Evolutionary conservation across 2,329 filamentous ascomycete genomes (phyloP), one percentile per base, ranked within the genome.

Genomic region (Aspergillus novoparasiticus): DNA sequence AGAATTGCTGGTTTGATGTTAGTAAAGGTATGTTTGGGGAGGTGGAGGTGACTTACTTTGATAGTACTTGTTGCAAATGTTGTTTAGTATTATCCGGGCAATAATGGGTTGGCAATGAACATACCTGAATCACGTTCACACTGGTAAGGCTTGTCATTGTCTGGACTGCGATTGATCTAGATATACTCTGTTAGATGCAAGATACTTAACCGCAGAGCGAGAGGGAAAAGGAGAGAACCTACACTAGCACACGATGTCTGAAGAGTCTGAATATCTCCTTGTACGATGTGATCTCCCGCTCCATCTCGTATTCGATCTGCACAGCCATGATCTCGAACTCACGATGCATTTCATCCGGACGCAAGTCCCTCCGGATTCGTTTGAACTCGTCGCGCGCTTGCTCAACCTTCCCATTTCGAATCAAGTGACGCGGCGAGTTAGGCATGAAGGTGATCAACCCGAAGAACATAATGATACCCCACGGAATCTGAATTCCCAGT

Each of bases 101-200:
- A 43, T 32, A 10, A 26, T 10, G 21, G 6, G 5, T 8, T 21
- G 19, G 14, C 9, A 9, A 34, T 12, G 14, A 34, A 64, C 71
- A 46, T 72, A 79, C 75, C 70, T 82, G 84, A 43, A 87, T 86
- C 1, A 86, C 85, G 68, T 87, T 87, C 43, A 86, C 83, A 12
- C 85, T 85, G 0, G 85, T 87, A 45, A 86, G 69, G 66, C 79
- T 82, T 0, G 85, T 87, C 82, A 87, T 85, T 3, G 84, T 86
- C 72, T 87, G 85, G 2, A 86, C 85, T 2, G 82, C 81, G 68
- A 87, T 83, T 1, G 82, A 83, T 23, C 75, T 77, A 59, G 28
- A 60, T n/a, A 32, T 46, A 12, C 3, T 19, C 71, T n/a, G 72
- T 68, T 36, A 19, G 10, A 26, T 9, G 56, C 32, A 57, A 39